These are phyloP conservation scores for Microcyclospora tardicrescens DNA, from an alignment of 2,329 filamentous ascomycete genomes.

Conservation along the genomic window DNA sequence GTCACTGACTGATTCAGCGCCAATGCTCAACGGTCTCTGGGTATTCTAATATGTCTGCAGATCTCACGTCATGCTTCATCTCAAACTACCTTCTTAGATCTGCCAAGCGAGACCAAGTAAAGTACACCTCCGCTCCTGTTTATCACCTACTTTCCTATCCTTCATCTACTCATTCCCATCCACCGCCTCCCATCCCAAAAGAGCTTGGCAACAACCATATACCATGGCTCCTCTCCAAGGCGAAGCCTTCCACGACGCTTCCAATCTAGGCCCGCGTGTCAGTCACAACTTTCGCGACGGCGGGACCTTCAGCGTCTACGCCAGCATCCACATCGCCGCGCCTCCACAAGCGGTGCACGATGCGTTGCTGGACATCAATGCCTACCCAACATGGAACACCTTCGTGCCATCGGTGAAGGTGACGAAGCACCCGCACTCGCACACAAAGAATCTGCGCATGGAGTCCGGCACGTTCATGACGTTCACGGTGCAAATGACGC, in stretches of 20 bases:
- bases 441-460: slow-evolving; percentile 11
- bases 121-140: no score
- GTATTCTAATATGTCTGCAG: no score
- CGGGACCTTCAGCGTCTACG: slow-evolving; percentile 22
- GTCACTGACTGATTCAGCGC: no score
- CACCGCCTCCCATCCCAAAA: no score
- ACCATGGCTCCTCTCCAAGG: slow-evolving; percentile 4
- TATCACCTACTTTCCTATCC: no score
- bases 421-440: slow-evolving; percentile 25
- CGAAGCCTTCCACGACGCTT: slow-evolving; percentile 16
- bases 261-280: slow-evolving; percentile 15
- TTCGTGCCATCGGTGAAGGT: slow-evolving; percentile 35
- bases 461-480: slow-evolving; percentile 31
- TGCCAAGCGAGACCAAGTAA: no score
- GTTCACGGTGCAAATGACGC: slow-evolving; percentile 31
- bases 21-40: no score
- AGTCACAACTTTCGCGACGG: slow-evolving; percentile 19
- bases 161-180: no score
- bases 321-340: slow-evolving; percentile 26
- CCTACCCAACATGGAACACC: slow-evolving; percentile 35
- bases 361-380: slow-evolving; percentile 31
- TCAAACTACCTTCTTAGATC: no score
- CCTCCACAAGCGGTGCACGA: slow-evolving; percentile 31
- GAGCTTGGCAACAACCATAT: no score
- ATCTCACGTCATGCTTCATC: no score